phyloP scores from a whole-genome alignment of 2,329 filamentous ascomycete species.

The Microdochium nivale region DNA sequence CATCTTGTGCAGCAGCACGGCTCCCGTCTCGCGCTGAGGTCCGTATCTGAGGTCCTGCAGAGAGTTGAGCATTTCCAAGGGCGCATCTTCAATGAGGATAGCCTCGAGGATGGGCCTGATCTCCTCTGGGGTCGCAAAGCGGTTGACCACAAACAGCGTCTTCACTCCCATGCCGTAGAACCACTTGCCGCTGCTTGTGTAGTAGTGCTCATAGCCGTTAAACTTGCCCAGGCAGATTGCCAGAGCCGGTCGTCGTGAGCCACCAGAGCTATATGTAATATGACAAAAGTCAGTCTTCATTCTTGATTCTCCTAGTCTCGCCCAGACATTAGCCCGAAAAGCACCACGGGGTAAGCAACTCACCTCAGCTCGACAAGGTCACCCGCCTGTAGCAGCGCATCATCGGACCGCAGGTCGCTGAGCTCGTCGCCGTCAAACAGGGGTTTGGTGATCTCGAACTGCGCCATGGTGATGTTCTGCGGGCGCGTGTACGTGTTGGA shows the following conservation, averaged over 20 bases:
- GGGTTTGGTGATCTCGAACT: conserved; percentile 18
- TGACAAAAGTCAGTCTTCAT: neutral
- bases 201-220: conserved; percentile 43
- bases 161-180: conserved; percentile 33
- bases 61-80: conserved; percentile 20
- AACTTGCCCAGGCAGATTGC: conserved; percentile 45
- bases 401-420: conserved; percentile 23
- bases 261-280: conserved; percentile 15
- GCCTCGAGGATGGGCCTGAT: conserved; percentile 30
- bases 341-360: neutral
- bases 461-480: conserved; percentile 18
- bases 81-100: conserved; percentile 20
- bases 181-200: conserved; percentile 41
- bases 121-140: conserved; percentile 33
- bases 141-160: conserved; percentile 39
- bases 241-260: conserved; percentile 37
- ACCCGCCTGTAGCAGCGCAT: conserved; percentile 26
- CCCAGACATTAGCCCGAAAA: neutral
- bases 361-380: conserved; percentile 43
- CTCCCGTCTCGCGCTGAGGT: conserved; percentile 34
- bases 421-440: conserved; percentile 27
- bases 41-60: conserved; percentile 28
- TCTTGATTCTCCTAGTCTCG: neutral
- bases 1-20: conserved; percentile 38
- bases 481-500: conserved; percentile 27